Evolutionary conservation across 495 filamentous ascomycete species (phyloP).

Genomic region (Penicillium subrubescens): DNA sequence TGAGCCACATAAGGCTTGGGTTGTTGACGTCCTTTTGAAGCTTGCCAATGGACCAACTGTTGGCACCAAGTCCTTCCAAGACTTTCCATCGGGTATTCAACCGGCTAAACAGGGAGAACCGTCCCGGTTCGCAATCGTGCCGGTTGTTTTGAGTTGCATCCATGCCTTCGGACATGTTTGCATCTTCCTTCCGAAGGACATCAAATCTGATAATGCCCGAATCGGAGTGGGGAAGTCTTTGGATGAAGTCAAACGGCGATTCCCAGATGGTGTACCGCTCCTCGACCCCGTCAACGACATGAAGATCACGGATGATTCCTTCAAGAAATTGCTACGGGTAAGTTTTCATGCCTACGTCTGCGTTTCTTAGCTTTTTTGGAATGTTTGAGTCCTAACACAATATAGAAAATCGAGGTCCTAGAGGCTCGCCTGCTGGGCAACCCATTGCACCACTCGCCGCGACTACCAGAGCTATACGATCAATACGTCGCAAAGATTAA

Average conservation of each 20-base stretch:
- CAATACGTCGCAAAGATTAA: conserved; percentile 80
- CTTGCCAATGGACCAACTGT: conserved; percentile 62
- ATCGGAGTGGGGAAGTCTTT: conserved; percentile 67
- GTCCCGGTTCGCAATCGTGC: conserved; percentile 79
- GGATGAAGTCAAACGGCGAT: conserved; percentile 76
- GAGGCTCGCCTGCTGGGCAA: conserved; percentile 89
- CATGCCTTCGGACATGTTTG: conserved; percentile 75
- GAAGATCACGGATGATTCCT: conserved; percentile 85
- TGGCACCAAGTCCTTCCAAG: conserved; percentile 58
- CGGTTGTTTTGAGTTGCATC: conserved; percentile 81
- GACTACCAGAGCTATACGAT: conserved; percentile 78
- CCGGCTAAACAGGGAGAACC: conserved; percentile 68
- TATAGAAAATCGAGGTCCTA: conserved; percentile 89
- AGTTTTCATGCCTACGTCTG: conserved; percentile 14
- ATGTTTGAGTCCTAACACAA: conserved; percentile 6
- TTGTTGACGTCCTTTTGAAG: conserved; percentile 81
- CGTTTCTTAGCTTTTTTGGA: background rate
- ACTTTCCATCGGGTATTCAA: conserved; percentile 63
- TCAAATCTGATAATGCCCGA: conserved; percentile 60
- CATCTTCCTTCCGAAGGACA: conserved; percentile 76
- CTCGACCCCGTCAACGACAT: conserved; percentile 95
- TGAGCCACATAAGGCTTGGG: conserved; percentile 68
- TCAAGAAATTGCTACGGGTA: conserved; percentile 86
- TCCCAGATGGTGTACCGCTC: conserved; percentile 88
- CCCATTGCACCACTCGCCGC: conserved; percentile 84